These are phyloP conservation scores for Globisporangium mamillatum DNA, from an alignment of 352 stramenopile species.

Conservation along the genomic window DNA sequence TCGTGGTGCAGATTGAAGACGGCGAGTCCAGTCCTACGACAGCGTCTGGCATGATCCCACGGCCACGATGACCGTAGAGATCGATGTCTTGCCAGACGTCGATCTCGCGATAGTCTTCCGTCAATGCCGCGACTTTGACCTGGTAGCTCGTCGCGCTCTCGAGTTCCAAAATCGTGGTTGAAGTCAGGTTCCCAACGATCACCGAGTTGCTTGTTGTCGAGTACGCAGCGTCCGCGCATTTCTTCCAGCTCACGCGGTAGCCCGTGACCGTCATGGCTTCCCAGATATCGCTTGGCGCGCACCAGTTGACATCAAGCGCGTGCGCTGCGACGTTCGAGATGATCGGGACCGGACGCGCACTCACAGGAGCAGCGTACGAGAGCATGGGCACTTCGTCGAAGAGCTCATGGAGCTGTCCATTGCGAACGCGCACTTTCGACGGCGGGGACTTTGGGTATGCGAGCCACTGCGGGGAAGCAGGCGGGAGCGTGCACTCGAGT, in stretches of 20 bases:
- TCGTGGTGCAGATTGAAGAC: constrained; percentile 44
- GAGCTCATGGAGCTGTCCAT: constrained; percentile 57
- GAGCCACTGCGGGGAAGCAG: constrained; percentile 29
- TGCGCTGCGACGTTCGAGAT: constrained; percentile 79
- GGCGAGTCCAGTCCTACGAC: constrained; percentile 51
- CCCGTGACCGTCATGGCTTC: constrained; percentile 80
- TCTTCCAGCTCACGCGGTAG: constrained; percentile 69
- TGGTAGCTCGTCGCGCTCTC: constrained; percentile 58
- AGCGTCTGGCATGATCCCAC: constrained; percentile 32
- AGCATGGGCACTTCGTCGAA: constrained; percentile 58
- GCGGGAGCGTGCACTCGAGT: constrained; percentile 76
- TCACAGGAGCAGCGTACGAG: constrained; percentile 56
- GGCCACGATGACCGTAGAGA: constrained; percentile 74
- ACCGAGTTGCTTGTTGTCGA: constrained; percentile 21
- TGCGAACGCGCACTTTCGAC: constrained; percentile 59
- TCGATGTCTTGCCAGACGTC: constrained; percentile 68
- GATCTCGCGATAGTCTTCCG: constrained; percentile 59
- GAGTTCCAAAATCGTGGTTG: constrained; percentile 82
- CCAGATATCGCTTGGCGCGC: constrained; percentile 52
- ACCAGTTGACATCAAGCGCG: constrained; percentile 84
- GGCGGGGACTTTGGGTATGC: constrained; percentile 36
- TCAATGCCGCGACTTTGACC: constrained; percentile 74
- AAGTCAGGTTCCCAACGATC: constrained; percentile 90
- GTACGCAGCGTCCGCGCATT: constrained; percentile 32
- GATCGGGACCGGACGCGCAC: constrained; percentile 26